These are phyloP conservation scores for Eucommia ulmoides DNA, from an alignment of 257 asterid species.

Conservation along the genomic window DNA sequence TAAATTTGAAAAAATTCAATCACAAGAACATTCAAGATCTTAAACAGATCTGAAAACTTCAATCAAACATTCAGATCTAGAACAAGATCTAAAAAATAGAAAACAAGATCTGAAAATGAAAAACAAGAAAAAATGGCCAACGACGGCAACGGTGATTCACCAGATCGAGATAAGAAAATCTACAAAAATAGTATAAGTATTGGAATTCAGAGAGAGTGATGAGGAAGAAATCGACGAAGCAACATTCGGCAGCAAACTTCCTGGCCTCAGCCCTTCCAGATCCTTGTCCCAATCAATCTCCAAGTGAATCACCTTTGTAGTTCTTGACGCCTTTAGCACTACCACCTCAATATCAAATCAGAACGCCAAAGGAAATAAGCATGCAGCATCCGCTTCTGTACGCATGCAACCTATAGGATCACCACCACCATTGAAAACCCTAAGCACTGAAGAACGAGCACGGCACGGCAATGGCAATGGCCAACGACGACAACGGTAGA, in stretches of 20 bases:
- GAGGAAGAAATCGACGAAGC: conserved; percentile 43
- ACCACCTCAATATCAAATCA: conserved; percentile 17
- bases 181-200: neutral
- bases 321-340: conserved; percentile 32
- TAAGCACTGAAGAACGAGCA: no score
- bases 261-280: conserved; percentile 24
- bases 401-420: conserved; percentile 29
- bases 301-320: conserved; percentile 33
- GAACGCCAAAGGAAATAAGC: conserved; percentile 3
- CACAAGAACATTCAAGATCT: no score
- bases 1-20: no score
- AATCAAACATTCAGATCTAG: no score
- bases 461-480: no score
- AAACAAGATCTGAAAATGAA: no score
- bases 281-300: conserved; percentile 30
- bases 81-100: no score
- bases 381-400: conserved; percentile 22
- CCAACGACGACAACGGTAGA: no score
- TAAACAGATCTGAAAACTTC: no score
- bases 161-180: no score
- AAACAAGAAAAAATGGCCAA: no score
- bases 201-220: conserved; percentile 8
- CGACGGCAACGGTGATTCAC: no score
- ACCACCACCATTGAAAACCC: conserved; percentile 23
- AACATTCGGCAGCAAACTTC: conserved; percentile 23